Conservation (phyloP, 2,329 filamentous ascomycete species). For the Alternaria rosae region DNA sequence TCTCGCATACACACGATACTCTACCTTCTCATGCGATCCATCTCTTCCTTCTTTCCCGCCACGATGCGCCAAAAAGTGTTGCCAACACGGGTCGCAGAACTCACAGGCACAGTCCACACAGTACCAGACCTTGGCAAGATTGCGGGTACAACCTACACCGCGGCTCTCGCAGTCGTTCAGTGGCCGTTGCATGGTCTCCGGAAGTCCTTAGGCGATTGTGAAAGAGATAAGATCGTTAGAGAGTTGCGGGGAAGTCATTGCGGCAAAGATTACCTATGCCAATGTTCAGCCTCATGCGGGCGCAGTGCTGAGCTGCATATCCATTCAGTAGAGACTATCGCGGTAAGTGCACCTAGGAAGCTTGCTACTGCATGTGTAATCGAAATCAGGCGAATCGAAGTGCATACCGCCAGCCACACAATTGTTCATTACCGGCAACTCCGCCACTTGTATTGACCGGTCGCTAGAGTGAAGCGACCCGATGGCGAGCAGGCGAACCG, state of each 20-base stretch:
- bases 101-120: neutral
- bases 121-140: neutral
- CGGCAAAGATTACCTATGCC: neutral
- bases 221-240: neutral
- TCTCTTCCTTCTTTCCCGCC: conserved; percentile 3
- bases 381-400: neutral
- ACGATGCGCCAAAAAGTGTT: neutral
- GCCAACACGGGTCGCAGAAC: neutral
- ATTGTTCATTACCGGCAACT: neutral
- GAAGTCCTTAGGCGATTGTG: no score
- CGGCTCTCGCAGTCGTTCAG: neutral
- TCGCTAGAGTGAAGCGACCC: neutral
- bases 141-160: neutral
- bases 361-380: neutral
- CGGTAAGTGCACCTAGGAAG: neutral
- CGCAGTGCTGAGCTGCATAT: neutral
- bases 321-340: neutral
- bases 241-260: neutral
- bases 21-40: conserved; percentile 22
- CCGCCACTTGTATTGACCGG: neutral
- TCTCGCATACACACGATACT: conserved; percentile 1
- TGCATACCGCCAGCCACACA: neutral
- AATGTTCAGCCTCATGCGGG: neutral
- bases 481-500: neutral
- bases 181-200: neutral